Evolutionary conservation across 2,329 filamentous ascomycete species (phyloP), one percentile per base, ranked within the genome.

Genomic region (Verticillium albo-atrum): DNA sequence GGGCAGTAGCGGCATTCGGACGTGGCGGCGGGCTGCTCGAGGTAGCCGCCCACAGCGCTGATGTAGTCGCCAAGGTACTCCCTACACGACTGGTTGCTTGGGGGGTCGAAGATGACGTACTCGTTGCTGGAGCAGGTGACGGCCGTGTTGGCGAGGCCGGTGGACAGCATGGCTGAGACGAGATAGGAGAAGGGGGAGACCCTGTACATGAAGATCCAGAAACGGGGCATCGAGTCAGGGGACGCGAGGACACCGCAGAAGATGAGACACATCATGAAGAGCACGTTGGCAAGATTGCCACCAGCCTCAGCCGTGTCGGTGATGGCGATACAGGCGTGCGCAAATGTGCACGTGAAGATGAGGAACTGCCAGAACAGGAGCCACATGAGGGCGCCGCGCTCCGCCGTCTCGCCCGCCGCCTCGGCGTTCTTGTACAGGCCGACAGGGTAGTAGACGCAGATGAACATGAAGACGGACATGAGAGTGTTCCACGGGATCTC

Each of bases 131-230:
- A 84, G 72, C 92, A 97, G 0, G 71, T 65, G 34, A 94, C 86
- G 0, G 74, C 54, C 0, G 84, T 85, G 67, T 89, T 87, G 47
- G 89, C 89, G 5, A 96, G 76, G 3, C 85, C 90, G 0, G 84
- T 84, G 0, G 88, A 82, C 0, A 94, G 73, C 76, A 96, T 86
- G 25, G 87, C 90, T 9, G 83, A 82, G 27, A 94, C 85, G n/a
- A 95, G 77, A 70, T 96, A 97, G 0, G 89, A 93, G 66, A 97
- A 90, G 0, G 92, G 92, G 0, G 88, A 92, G 55, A 92, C 76
- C 54, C 89, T 85, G 74, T 94, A 94, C 87, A 92, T 90, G 79
- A 92, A 92, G 66, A 89, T 87, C 89, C 90, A 94, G 80, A 93
- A 92, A 5, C 83, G 77, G 0, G 90, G 89, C 35, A 94, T 81